These are phyloP conservation scores for Silene noctiflora DNA, from an alignment of 179 eudicot species.

Conservation along the genomic window DNA sequence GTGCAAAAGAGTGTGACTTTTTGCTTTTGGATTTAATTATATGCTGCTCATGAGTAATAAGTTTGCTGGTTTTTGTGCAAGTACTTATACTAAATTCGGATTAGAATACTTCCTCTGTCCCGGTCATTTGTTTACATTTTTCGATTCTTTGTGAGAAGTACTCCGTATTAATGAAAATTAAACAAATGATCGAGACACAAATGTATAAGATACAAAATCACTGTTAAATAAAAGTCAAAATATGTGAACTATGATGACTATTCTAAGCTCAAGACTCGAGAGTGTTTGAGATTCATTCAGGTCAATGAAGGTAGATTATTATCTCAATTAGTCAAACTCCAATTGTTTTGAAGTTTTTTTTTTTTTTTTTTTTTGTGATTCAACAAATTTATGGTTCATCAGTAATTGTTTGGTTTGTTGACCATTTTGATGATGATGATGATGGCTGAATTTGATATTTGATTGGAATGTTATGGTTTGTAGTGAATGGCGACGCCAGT, in stretches of 20 bases:
- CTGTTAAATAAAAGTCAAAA: background rate
- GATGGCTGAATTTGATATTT: background rate
- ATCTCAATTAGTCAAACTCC: background rate
- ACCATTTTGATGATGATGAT: background rate
- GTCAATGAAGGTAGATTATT: background rate
- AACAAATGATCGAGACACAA: too few species aligned
- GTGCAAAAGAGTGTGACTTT: background rate
- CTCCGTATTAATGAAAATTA: too few species aligned
- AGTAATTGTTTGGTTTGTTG: background rate
- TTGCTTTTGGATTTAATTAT: background rate
- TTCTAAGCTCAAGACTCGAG: constrained; percentile 5
- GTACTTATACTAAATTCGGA: background rate
- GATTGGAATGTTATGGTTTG: background rate
- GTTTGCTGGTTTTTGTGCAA: constrained; percentile 7
- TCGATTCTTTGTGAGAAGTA: too few species aligned
- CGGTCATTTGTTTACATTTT: too few species aligned
- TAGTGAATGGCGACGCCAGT: constrained; percentile 68
- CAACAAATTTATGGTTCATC: background rate
- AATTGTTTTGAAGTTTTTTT: constrained; percentile 11
- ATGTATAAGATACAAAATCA: background rate
- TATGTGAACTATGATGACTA: background rate
- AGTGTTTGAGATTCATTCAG: constrained; percentile 2
- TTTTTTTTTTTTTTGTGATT: background rate
- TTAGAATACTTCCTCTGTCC: too few species aligned
- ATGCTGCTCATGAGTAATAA: background rate